Evolutionary conservation across 139 green algal species (phyloP).

Genomic region (Chloropicon primus): DNA sequence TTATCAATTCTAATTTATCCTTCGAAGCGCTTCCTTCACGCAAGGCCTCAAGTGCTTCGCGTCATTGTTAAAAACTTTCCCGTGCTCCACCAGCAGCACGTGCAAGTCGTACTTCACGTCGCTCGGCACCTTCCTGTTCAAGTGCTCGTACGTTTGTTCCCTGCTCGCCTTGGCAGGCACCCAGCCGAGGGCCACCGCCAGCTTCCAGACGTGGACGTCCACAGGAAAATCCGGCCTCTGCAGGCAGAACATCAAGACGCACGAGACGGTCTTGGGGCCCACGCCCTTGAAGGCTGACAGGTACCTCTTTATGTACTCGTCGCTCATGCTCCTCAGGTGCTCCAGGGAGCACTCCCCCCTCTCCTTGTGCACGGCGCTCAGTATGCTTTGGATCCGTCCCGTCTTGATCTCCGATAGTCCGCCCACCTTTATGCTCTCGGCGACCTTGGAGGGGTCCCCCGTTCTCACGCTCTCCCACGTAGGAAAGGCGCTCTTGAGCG

Average conservation of each 20-base stretch:
- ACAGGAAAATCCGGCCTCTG: constrained; percentile 51
- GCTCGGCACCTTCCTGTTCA: constrained; percentile 46
- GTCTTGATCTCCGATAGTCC: constrained; percentile 57
- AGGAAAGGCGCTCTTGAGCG: constrained; percentile 13
- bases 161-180: constrained; percentile 31
- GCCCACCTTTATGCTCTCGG: constrained; percentile 30
- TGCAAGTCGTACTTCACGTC: constrained; percentile 50
- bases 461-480: constrained; percentile 10
- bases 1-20: neutral
- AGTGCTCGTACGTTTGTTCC: constrained; percentile 53
- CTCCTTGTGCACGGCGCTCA: constrained; percentile 35
- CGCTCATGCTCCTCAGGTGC: constrained; percentile 27
- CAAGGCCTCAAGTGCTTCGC: neutral
- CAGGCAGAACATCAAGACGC: constrained; percentile 54
- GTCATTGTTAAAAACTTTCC: constrained; percentile 25
- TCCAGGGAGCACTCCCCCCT: constrained; percentile 36
- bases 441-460: neutral
- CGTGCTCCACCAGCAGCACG: constrained; percentile 59
- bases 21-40: neutral
- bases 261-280: constrained; percentile 51
- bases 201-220: constrained; percentile 52
- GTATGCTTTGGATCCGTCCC: constrained; percentile 41
- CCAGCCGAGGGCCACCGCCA: constrained; percentile 28
- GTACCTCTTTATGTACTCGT: constrained; percentile 32
- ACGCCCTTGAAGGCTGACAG: constrained; percentile 47